Conservation (phyloP, 208 protist genomes). For the Strigomonas galati region DNA sequence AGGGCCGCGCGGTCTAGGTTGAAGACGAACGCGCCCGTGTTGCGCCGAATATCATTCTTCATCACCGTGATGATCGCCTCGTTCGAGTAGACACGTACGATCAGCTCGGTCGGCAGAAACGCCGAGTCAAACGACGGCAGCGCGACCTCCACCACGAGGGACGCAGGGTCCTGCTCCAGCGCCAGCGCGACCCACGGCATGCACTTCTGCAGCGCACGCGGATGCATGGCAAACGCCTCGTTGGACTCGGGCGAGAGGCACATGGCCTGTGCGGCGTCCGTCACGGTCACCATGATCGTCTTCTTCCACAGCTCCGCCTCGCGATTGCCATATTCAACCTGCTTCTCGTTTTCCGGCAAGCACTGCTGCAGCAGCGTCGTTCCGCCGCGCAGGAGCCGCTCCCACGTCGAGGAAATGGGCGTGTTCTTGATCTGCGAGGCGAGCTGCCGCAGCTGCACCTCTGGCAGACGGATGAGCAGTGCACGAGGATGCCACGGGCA, state of each 20-base stretch:
- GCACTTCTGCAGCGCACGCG: constrained; percentile 39
- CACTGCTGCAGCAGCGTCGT: constrained; percentile 38
- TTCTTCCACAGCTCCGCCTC: constrained; percentile 34
- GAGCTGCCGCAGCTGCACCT: constrained; percentile 36
- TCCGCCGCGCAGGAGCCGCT: constrained; percentile 49
- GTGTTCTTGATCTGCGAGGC: constrained; percentile 34
- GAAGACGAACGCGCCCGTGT: constrained; percentile 39
- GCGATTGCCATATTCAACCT: constrained; percentile 14
- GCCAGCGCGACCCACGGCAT: constrained; percentile 34
- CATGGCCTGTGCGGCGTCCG: constrained; percentile 47
- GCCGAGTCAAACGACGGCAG: constrained; percentile 44
- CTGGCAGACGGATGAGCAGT: constrained; percentile 45
- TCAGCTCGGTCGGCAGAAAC: constrained; percentile 58
- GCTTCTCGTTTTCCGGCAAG: constrained; percentile 24
- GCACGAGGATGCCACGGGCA: constrained; percentile 42
- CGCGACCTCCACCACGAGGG: constrained; percentile 53
- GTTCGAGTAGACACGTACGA: constrained; percentile 61
- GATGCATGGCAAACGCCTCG: constrained; percentile 61
- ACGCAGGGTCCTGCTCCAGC: constrained; percentile 26
- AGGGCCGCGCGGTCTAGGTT: constrained; percentile 46
- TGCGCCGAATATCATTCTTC: constrained; percentile 60
- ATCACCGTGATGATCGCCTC: constrained; percentile 53
- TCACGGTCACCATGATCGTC: constrained; percentile 59
- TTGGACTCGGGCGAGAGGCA: constrained; percentile 68
- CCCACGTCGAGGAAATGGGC: constrained; percentile 36